Conservation (phyloP, 2,329 filamentous ascomycete species). For the Phialophora macrospora region DNA sequence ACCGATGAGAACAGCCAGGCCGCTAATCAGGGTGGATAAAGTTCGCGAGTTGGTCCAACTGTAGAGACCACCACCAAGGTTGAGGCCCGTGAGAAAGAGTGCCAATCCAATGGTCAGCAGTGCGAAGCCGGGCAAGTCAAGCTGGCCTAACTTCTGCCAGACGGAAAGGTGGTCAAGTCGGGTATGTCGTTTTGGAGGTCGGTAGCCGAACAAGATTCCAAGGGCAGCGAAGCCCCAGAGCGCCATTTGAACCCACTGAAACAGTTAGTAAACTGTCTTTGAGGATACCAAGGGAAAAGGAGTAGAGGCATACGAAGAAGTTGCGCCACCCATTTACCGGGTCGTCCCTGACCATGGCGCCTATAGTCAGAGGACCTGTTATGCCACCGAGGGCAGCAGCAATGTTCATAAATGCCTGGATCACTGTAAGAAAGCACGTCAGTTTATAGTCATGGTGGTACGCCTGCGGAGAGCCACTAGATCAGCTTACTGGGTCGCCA, state of each 20-base stretch:
- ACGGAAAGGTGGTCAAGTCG: conserved; percentile 10
- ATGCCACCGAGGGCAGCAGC: conserved; percentile 14
- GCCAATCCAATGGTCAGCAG: conserved; percentile 6
- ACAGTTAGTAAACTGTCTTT: not conserved
- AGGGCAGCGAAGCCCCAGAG: conserved; percentile 19
- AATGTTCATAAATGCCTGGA: conserved; percentile 22
- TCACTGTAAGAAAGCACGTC: conserved; percentile 11
- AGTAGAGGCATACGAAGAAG: conserved; percentile 22
- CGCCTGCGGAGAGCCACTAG: no score
- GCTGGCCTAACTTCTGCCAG: conserved; percentile 10
- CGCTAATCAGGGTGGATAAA: conserved; percentile 13
- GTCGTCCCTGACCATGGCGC: conserved; percentile 12
- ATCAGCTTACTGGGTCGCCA: conserved; percentile 23
- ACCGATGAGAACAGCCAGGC: conserved; percentile 17
- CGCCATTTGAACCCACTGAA: conserved; percentile 26
- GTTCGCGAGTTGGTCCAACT: conserved; percentile 16
- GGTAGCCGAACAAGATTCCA: conserved; percentile 17
- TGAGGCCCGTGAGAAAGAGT: conserved; percentile 11
- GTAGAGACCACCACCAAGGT: conserved; percentile 13
- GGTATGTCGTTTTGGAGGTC: conserved; percentile 17
- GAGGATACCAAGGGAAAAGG: no score
- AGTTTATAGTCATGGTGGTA: not conserved
- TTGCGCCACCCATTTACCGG: conserved; percentile 22
- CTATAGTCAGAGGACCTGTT: conserved; percentile 24
- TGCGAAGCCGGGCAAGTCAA: conserved; percentile 7